phyloP scores from a whole-genome alignment of 441 rosid species.

The Euphorbia schlechtendalii region DNA sequence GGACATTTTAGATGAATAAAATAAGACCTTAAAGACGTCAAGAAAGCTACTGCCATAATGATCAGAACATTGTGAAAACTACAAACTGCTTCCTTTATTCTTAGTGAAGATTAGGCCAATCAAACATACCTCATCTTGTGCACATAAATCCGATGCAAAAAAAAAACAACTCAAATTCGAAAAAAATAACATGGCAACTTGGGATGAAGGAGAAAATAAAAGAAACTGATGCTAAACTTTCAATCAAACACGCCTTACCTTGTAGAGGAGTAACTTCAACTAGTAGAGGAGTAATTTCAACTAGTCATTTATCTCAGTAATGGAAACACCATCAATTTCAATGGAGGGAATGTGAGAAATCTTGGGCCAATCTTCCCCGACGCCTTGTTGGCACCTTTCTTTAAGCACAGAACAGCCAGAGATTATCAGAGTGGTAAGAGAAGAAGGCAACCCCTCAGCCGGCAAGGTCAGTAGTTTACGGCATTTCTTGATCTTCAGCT shows the following conservation, averaged over 20 bases:
- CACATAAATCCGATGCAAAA: no score
- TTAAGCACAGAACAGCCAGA: slow-evolving; percentile 22
- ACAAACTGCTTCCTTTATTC: no score
- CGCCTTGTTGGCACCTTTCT: slow-evolving; percentile 16
- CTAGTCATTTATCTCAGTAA: slow-evolving; percentile 10
- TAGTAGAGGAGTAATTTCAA: neutral
- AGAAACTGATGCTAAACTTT: neutral
- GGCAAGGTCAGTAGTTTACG: slow-evolving; percentile 3
- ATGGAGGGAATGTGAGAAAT: slow-evolving; percentile 15
- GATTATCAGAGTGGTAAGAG: slow-evolving; percentile 10
- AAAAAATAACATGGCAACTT: no score
- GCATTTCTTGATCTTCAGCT: slow-evolving; percentile 29
- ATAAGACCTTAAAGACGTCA: no score
- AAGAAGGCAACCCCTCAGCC: slow-evolving; percentile 12
- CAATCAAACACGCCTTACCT: neutral
- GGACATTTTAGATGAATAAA: no score
- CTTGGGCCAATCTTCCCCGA: slow-evolving; percentile 22
- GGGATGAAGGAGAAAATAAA: neutral
- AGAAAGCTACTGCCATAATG: no score
- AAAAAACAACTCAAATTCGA: no score
- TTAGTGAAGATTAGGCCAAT: no score
- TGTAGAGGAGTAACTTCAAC: neutral
- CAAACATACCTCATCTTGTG: no score
- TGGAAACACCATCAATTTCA: neutral
- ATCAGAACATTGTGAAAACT: no score